Evolutionary conservation across 176 grass and related monocot genomes (phyloP).

Genomic region (Aegilops speltoides): DNA sequence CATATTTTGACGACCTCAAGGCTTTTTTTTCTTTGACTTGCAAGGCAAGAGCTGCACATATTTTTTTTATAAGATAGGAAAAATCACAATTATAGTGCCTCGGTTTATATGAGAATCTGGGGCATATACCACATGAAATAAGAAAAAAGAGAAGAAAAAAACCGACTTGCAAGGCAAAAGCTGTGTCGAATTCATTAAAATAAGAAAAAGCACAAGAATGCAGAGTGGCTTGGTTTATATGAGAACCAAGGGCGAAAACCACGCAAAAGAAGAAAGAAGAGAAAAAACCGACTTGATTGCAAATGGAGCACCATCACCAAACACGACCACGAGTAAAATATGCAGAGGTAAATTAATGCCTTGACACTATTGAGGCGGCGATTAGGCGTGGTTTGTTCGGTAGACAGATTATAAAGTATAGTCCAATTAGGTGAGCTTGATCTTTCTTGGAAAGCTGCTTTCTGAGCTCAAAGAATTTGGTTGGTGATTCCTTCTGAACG

Average conservation of each 20-base stretch:
- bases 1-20: too few relatives aligned
- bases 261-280: background rate
- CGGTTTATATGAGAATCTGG: too few relatives aligned
- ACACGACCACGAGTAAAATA: background rate
- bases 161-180: background rate
- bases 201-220: background rate
- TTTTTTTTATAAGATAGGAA: too few relatives aligned
- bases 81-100: too few relatives aligned
- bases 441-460: constrained; percentile 20
- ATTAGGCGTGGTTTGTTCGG: background rate
- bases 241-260: background rate
- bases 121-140: too few relatives aligned
- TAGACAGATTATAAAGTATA: background rate
- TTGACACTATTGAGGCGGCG: background rate
- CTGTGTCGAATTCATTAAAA: background rate
- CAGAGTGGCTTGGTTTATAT: background rate
- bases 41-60: too few relatives aligned
- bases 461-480: background rate
- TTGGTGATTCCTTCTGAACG: background rate
- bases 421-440: background rate
- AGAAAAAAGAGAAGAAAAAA: too few relatives aligned
- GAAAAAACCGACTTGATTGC: background rate
- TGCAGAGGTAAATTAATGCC: background rate
- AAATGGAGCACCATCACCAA: background rate
- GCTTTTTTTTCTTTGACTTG: too few relatives aligned